A percentile compares a stretch with the other conserved stretches of the same genome.
These are phyloP conservation scores for Priceomyces melissophilus DNA, from an alignment of 805 yeast genomes.

Conservation along the genomic window DNA sequence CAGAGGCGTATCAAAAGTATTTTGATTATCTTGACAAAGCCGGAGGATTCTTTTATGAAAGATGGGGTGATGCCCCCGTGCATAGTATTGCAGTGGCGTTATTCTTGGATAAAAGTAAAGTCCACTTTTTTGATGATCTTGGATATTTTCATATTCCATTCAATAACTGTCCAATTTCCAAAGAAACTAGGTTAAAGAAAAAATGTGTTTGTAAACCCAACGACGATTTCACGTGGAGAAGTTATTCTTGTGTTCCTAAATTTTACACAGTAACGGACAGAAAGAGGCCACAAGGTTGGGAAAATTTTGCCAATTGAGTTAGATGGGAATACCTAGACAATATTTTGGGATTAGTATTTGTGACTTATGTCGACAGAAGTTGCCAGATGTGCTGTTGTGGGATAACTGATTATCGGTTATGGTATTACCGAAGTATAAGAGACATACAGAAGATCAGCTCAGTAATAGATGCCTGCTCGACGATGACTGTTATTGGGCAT, in stretches of 20 bases:
- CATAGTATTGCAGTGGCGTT: slow-evolving; percentile 83
- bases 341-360: too few species aligned
- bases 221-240: slow-evolving; percentile 74
- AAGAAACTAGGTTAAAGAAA: slow-evolving; percentile 49
- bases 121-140: slow-evolving; percentile 78
- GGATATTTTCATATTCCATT: slow-evolving; percentile 85
- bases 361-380: too few species aligned
- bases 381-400: too few species aligned
- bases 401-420: too few species aligned
- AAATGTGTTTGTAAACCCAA: slow-evolving; percentile 73
- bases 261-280: slow-evolving; percentile 54
- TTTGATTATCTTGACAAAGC: slow-evolving; percentile 69
- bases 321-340: too few species aligned
- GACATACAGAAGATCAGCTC: too few species aligned
- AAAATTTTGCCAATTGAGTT: slow-evolving; percentile 45
- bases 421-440: too few species aligned
- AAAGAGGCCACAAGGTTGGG: slow-evolving; percentile 70
- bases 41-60: slow-evolving; percentile 87
- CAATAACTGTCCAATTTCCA: slow-evolving; percentile 74
- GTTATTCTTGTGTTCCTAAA: slow-evolving; percentile 67
- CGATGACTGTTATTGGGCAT: too few species aligned
- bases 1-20: slow-evolving; percentile 63
- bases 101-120: slow-evolving; percentile 62
- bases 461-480: too few species aligned
- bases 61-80: slow-evolving; percentile 96